Conservation (phyloP, 371 early-diverging fungal genomes). For the Circinella minor region DNA sequence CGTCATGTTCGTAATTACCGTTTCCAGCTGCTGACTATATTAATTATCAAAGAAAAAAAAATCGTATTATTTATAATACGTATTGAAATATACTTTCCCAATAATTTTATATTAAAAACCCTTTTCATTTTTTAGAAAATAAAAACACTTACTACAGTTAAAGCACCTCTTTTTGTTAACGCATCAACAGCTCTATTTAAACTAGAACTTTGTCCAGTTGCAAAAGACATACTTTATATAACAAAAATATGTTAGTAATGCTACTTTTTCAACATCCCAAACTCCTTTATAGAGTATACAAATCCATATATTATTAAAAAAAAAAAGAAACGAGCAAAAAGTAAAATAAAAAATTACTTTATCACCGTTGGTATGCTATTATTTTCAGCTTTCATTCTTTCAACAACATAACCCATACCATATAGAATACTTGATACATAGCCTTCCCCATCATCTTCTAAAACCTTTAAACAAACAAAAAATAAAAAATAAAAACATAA, state of each 20-base stretch:
- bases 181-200: slow-evolving; percentile 25
- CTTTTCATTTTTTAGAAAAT: no score
- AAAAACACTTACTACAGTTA: slow-evolving; percentile 11
- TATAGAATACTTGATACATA: slow-evolving; percentile 57
- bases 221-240: slow-evolving; percentile 21
- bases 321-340: no score
- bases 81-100: no score
- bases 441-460: slow-evolving; percentile 50
- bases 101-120: no score
- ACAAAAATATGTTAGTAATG: no score
- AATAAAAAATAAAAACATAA: neutral
- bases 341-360: neutral
- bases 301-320: neutral
- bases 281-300: neutral
- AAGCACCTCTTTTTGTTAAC: slow-evolving; percentile 7
- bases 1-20: slow-evolving; percentile 26
- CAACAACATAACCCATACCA: slow-evolving; percentile 44
- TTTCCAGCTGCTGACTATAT: slow-evolving; percentile 29
- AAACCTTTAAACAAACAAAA: slow-evolving; percentile 23
- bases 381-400: neutral
- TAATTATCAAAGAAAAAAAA: no score
- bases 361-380: neutral
- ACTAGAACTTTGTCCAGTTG: slow-evolving; percentile 13
- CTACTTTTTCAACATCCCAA: no score
- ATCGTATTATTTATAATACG: no score